Evolutionary conservation across 352 stramenopile genomes (phyloP).

Genomic region (Pythium monospermum): DNA sequence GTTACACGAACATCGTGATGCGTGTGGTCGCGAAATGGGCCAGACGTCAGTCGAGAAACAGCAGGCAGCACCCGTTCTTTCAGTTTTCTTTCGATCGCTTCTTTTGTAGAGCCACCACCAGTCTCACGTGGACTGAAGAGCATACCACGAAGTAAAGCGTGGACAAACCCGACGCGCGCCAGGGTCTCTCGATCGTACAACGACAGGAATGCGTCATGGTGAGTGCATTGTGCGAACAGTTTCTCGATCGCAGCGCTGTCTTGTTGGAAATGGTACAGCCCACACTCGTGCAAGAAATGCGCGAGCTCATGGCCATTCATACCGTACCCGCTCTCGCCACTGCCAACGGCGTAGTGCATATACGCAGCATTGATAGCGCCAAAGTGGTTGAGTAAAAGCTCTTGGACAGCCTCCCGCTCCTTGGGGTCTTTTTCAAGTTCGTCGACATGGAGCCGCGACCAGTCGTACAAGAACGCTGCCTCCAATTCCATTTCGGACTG

Average conservation of each 20-base stretch:
- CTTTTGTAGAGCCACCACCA: constrained; percentile 6
- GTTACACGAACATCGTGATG: constrained; percentile 57
- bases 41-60: constrained; percentile 50
- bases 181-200: constrained; percentile 49
- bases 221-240: constrained; percentile 30
- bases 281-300: constrained; percentile 76
- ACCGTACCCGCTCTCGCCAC: constrained; percentile 51
- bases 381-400: constrained; percentile 55
- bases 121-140: constrained; percentile 28
- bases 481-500: constrained; percentile 77
- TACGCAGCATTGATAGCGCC: constrained; percentile 49
- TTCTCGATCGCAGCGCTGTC: constrained; percentile 37
- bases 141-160: constrained; percentile 46
- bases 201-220: constrained; percentile 37
- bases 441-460: constrained; percentile 47
- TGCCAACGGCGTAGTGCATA: constrained; percentile 75
- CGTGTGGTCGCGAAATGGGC: constrained; percentile 67
- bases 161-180: constrained; percentile 63
- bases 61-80: constrained; percentile 41
- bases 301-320: constrained; percentile 62
- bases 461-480: constrained; percentile 78
- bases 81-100: constrained; percentile 43
- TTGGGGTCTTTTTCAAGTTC: constrained; percentile 47
- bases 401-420: constrained; percentile 42
- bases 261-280: constrained; percentile 33